phyloP scores from a whole-genome alignment of 2,329 filamentous ascomycete genomes.

The Cordyceps farinosa region DNA sequence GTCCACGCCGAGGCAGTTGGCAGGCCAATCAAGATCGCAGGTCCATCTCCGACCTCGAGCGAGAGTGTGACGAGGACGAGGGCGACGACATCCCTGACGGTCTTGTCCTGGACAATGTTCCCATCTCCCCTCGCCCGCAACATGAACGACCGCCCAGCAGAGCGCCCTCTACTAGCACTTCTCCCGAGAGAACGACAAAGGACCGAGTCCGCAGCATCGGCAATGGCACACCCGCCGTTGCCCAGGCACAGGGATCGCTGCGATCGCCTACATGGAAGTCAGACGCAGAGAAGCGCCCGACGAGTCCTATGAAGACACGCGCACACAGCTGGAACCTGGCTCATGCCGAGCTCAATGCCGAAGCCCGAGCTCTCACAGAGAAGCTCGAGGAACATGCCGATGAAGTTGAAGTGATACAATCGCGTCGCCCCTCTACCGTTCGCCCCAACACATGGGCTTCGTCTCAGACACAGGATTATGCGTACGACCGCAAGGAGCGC shows the following conservation, averaged over 20 bases:
- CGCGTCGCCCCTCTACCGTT: slow-evolving; percentile 28
- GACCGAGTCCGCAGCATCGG: slow-evolving; percentile 54
- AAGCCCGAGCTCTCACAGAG: slow-evolving; percentile 71
- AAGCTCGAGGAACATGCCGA: slow-evolving; percentile 77
- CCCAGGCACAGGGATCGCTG: slow-evolving; percentile 57
- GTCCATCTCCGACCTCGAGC: slow-evolving; percentile 66
- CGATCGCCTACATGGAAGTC: slow-evolving; percentile 54
- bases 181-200: slow-evolving; percentile 49
- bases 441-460: slow-evolving; percentile 43
- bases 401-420: slow-evolving; percentile 46
- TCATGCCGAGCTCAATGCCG: slow-evolving; percentile 63
- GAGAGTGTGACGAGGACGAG: slow-evolving; percentile 73
- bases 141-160: slow-evolving; percentile 53
- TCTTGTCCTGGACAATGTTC: slow-evolving; percentile 75
- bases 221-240: slow-evolving; percentile 61
- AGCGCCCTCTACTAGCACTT: slow-evolving; percentile 50
- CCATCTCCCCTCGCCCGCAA: slow-evolving; percentile 68
- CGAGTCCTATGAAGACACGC: slow-evolving; percentile 48
- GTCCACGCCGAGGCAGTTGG: slow-evolving; percentile 64
- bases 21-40: slow-evolving; percentile 64
- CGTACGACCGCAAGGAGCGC: slow-evolving; percentile 46
- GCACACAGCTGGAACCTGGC: slow-evolving; percentile 74
- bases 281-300: slow-evolving; percentile 37
- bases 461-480: slow-evolving; percentile 30
- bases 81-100: slow-evolving; percentile 76